A percentile compares a stretch with the other conserved stretches of the same genome.
Conservation (phyloP, 2,329 filamentous ascomycete genomes). For the Dothistroma pini region DNA sequence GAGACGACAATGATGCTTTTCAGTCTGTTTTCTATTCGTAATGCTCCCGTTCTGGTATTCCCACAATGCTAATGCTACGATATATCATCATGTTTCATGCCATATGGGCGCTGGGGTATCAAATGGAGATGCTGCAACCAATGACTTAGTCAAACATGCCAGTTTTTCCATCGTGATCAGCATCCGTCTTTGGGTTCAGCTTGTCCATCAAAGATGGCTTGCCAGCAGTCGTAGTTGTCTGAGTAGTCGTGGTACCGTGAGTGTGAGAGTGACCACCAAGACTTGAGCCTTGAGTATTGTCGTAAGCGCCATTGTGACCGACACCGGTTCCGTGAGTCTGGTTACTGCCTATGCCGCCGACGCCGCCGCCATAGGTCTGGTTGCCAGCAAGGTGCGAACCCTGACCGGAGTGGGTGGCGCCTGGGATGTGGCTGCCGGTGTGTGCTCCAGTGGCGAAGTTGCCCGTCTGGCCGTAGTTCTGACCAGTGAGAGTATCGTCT, state of each 20-base stretch:
- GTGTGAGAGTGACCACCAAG: constrained; percentile 1
- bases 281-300: neutral
- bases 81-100: neutral
- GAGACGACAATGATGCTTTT: neutral
- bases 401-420: constrained; percentile 2
- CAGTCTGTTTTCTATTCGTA: neutral
- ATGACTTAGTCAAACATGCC: constrained; percentile 49
- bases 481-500: constrained; percentile 15
- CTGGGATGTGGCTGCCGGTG: neutral
- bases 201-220: constrained; percentile 52
- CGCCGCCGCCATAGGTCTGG: constrained; percentile 3
- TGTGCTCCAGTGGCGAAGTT: constrained; percentile 1
- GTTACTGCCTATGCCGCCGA: constrained; percentile 2
- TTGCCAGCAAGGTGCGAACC: neutral
- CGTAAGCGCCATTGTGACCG: constrained; percentile 3
- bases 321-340: constrained; percentile 2
- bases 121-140: neutral
- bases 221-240: neutral
- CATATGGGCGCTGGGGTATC: neutral
- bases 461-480: constrained; percentile 10
- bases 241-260: neutral
- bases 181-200: constrained; percentile 53
- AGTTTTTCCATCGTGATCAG: constrained; percentile 54
- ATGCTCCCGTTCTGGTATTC: neutral
- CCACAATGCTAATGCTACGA: neutral